Conservation (phyloP, 1,284 basidiomycete genomes). For the Pseudozyma tsukubaensis region DNA sequence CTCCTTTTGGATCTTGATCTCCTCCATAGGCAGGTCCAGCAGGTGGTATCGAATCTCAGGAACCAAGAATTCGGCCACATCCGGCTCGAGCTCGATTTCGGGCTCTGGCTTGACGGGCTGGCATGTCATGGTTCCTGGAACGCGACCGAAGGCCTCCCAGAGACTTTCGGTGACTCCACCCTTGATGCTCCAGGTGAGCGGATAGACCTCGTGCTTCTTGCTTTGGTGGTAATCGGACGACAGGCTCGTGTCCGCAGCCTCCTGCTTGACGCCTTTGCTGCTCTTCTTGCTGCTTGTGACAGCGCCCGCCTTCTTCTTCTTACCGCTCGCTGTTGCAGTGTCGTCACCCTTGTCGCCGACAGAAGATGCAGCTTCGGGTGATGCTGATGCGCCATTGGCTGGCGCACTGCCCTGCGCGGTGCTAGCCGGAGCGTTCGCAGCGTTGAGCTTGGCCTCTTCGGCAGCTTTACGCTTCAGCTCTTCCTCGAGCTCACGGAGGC, state of each 20-base stretch:
- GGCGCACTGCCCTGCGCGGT: slow-evolving; percentile 5
- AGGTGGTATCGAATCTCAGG: slow-evolving; percentile 51
- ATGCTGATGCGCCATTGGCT: slow-evolving; percentile 11
- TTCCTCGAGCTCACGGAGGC: slow-evolving; percentile 45
- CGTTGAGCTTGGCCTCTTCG: slow-evolving; percentile 33
- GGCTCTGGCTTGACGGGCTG: slow-evolving; percentile 51
- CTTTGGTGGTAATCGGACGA: slow-evolving; percentile 19
- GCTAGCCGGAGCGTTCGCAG: slow-evolving; percentile 9
- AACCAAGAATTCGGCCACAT: slow-evolving; percentile 53
- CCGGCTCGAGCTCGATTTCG: slow-evolving; percentile 52
- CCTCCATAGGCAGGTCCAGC: slow-evolving; percentile 51
- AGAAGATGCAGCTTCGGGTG: slow-evolving; percentile 21
- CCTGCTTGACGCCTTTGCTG: slow-evolving; percentile 31
- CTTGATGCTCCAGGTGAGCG: slow-evolving; percentile 53
- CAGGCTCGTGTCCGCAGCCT: slow-evolving; percentile 6
- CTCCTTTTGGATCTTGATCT: slow-evolving; percentile 54
- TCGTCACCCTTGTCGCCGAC: slow-evolving; percentile 19
- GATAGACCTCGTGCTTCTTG: slow-evolving; percentile 58
- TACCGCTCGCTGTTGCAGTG: slow-evolving; percentile 8
- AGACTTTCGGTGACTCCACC: slow-evolving; percentile 55
- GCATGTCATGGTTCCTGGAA: slow-evolving; percentile 57
- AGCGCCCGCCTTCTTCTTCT: slow-evolving; percentile 32
- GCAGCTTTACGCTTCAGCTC: slow-evolving; percentile 45
- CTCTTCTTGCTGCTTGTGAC: slow-evolving; percentile 26
- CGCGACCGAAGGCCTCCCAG: slow-evolving; percentile 62